Base-by-base conservation (phyloP, 345 rosid genomes). In the Euphorbia pulcherrima region DNA sequence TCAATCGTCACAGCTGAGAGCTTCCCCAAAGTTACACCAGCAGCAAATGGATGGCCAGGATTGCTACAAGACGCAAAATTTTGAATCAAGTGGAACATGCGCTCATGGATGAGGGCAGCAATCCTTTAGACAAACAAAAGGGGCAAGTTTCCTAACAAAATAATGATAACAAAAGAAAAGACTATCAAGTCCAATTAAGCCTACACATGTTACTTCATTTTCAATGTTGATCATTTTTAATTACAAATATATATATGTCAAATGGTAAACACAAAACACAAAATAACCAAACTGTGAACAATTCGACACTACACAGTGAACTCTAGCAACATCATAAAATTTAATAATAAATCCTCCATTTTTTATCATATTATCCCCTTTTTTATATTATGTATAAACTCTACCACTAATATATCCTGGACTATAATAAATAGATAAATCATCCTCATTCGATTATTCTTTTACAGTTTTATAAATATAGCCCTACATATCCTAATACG, bases 1-100 rank as follows among this genome's bases (percentile, higher is more conserved):
- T 94, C 96, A 78, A 78, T 78, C 1, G 99, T 94, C 72, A 91
- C 92, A 74, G 99, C 92, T 71, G 90, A 84, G 70, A 94, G 92
- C 82, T 89, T 94, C 83, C 89, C 89, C 81, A 94, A 82, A 35
- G 92, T 86, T 68, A 94, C 72, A 46, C 97, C 99, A 73, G 90
- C 84, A 30, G 97, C 87, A 72, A 94, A 88, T 14, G 99, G 90
- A 74, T 89, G 97, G 68, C 90, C 88, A 16, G 92, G 92, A 72
- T 91, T 89, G 89, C 99, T 94, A 75, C 78, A 83, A 61, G 59
- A 57, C 26, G 28, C 6, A 73, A 69, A 69, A 62, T 9, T 64
- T 62, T 14, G 64, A 64, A 14, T 67, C 12, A 70, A 68, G 51
- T 53, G n/a, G 40, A 21, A 21, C 24, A 53, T 1, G 11, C 28